Base-by-base conservation (phyloP, 2,329 filamentous ascomycete genomes). In the Colletotrichum magnum region DNA sequence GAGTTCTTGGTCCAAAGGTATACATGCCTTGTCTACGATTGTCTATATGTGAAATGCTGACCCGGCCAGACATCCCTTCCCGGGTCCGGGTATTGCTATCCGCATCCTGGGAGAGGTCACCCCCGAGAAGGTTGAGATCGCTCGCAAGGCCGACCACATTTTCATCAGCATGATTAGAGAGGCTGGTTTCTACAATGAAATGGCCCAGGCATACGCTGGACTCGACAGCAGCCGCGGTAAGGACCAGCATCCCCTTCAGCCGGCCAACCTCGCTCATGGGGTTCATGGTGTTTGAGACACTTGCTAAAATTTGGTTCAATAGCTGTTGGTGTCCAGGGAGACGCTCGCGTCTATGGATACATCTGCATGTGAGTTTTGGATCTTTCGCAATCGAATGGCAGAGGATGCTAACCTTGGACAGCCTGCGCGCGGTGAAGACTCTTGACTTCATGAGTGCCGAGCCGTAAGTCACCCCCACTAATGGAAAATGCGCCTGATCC, bases 71-170 rank as follows among this genome's bases (percentile, higher is more conserved):
- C 32, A 36, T 36, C 32, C 32, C 32, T 36, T 36, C 32, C 32
- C 32, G 2, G 32, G 47, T 24, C 92, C 85, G 0, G 87, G 82
- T 59, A 89, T 97, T 70, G 94, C 88, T 15, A 93, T 96, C 73
- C 88, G 93, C 61, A 92, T 97, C 69, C 84, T 97, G 1, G 95
- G 95, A 43, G 94, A 97, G 74, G 91, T 97, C 15, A 97, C 93
- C 1, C 87, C 86, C 2, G 92, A 95, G 77, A 89, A 92, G 50
- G 92, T 97, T 16, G 89, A 89, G 64, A 96, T 97, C 72, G 93
- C 90, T 2, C 84, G 93, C n/a, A 85, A 92, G 77, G 93, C 93
- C 1, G 93, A 95, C 75, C 77, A 89, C 76, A 95, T 95, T 76
- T 95, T 93, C 82, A 94, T 95, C 73, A 86, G 87, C 71, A 90